Base-by-base conservation (phyloP, 2,329 filamentous ascomycete species). In the Seiridium unicorne region DNA sequence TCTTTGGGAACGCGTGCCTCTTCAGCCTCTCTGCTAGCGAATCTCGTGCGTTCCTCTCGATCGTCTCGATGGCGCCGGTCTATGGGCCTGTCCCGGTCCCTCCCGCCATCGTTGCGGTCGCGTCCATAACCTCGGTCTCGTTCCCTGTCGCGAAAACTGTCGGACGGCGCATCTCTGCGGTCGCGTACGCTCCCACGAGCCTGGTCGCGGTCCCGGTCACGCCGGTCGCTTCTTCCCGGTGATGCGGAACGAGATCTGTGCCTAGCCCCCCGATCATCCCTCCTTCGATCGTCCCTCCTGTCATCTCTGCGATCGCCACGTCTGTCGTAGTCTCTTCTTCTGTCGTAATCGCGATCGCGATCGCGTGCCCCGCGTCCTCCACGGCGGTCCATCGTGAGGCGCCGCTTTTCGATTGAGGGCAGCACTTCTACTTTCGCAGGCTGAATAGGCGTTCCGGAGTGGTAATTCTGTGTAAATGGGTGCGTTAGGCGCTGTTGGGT, bases 41-140 rank as follows among this genome's bases (percentile, higher is more conserved):
- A 62, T 18, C 18, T 65, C 67, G 7, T 65, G 44, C 57, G 11
- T 59, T 44, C 67, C 55, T 63, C 61, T 66, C 13, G 63, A 58
- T 62, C 47, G 10, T 58, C 44, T 56, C 60, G 47, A 9, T 58
- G 34, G 1, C 58, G 61, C 53, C 49, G 36, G 13, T 54, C 44
- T 10, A 6, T 34, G 44, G 42, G 38, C 35, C 46, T 54, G 18
- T 54, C 57, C 9, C 57, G 59, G 18, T 63, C 62, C 1, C 47
- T 8, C 5, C 63, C 63, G 31, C 64, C 74, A 8, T 64, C 60
- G 5, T 66, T 69, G n/a, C 72, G 68, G 35, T 75, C 68, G 56
- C 70, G 64, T 31, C 66, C 71, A 54, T 75, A 71, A 7, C 71
- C 70, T 35, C 69, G 72, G 69, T 62, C 65, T 18, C 64, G 62